These are phyloP conservation scores for Suhomyces bokatorum DNA, from an alignment of 1,139 yeast genomes.

Conservation along the genomic window DNA sequence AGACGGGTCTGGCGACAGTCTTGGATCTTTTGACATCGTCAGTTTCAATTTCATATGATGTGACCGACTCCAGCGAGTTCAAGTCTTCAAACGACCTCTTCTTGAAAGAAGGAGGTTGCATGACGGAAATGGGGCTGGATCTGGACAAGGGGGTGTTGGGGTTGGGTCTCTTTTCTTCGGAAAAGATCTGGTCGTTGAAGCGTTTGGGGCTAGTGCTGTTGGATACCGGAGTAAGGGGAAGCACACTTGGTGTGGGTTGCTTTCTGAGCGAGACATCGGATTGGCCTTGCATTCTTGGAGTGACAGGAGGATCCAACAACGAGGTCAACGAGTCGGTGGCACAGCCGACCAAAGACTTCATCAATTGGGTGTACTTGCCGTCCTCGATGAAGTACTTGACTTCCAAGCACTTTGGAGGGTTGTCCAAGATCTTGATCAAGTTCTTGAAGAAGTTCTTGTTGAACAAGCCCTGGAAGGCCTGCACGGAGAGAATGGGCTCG, in stretches of 20 bases:
- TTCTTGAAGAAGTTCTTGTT: constrained; percentile 29
- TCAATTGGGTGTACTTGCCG: constrained; percentile 37
- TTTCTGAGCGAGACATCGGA: constrained; percentile 11
- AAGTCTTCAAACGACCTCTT: constrained; percentile 19
- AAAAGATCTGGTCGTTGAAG: constrained; percentile 15
- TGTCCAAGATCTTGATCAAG: constrained; percentile 42
- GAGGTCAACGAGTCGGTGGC: constrained; percentile 25
- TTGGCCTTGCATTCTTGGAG: constrained; percentile 15
- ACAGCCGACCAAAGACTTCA: constrained; percentile 38
- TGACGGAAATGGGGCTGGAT: constrained; percentile 12
- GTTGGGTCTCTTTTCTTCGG: constrained; percentile 5
- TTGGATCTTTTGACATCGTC: constrained; percentile 16
- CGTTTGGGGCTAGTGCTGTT: constrained; percentile 29
- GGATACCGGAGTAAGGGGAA: constrained; percentile 32
- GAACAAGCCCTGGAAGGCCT: constrained; percentile 27
- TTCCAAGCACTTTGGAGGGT: constrained; percentile 49
- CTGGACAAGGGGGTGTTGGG: constrained; percentile 14
- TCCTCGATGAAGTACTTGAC: constrained; percentile 42
- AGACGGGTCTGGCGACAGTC: constrained; percentile 15
- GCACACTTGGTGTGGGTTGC: constrained; percentile 9
- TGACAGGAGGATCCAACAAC: constrained; percentile 22
- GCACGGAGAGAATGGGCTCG: constrained; percentile 23
- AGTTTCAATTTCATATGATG: constrained; percentile 8
- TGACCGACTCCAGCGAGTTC: constrained; percentile 6
- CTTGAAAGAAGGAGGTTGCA: constrained; percentile 16